A percentile compares a stretch with the other conserved stretches of the same genome.
phyloP scores from a whole-genome alignment of 2,329 filamentous ascomycete genomes.

The Gnomoniopsis sp. region DNA sequence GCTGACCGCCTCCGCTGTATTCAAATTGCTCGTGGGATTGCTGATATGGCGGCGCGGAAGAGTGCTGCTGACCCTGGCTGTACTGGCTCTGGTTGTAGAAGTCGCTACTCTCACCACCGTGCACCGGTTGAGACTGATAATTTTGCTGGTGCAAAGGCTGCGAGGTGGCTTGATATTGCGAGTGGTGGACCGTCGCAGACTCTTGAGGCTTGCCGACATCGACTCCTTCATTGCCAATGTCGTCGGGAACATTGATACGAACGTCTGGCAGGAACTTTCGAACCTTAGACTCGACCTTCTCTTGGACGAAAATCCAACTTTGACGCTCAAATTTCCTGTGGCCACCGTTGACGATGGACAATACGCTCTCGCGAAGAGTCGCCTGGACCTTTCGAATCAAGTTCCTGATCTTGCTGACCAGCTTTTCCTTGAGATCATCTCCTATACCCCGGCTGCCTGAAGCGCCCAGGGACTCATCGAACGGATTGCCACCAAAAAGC shows the following conservation, averaged over 20 bases:
- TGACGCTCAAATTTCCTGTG: slow-evolving; percentile 44
- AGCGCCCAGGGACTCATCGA: slow-evolving; percentile 36
- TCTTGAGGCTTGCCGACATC: slow-evolving; percentile 30
- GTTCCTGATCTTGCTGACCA: slow-evolving; percentile 40
- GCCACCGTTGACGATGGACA: slow-evolving; percentile 42
- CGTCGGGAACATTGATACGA: slow-evolving; percentile 42
- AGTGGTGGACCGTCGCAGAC: neutral
- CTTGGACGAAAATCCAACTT: slow-evolving; percentile 45
- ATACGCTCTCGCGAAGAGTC: slow-evolving; percentile 39
- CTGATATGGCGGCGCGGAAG: neutral
- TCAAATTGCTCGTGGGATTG: neutral
- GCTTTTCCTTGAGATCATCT: slow-evolving; percentile 41
- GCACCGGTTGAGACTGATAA: neutral
- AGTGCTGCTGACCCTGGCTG: neutral
- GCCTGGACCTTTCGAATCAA: slow-evolving; percentile 44
- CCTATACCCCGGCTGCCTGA: slow-evolving; percentile 36
- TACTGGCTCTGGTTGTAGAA: neutral
- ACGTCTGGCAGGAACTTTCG: slow-evolving; percentile 44
- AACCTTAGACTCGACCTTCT: slow-evolving; percentile 42
- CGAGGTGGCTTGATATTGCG: neutral
- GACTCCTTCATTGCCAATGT: slow-evolving; percentile 45
- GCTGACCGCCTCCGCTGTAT: neutral
- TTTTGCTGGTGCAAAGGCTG: neutral
- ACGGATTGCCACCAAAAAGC: slow-evolving; percentile 44
- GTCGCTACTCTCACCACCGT: neutral